A percentile compares a stretch with the other conserved stretches of the same genome.
These are phyloP conservation scores for Neofusicoccum kwambonambiense DNA, from an alignment of 2,329 filamentous ascomycete species.

Conservation along the genomic window DNA sequence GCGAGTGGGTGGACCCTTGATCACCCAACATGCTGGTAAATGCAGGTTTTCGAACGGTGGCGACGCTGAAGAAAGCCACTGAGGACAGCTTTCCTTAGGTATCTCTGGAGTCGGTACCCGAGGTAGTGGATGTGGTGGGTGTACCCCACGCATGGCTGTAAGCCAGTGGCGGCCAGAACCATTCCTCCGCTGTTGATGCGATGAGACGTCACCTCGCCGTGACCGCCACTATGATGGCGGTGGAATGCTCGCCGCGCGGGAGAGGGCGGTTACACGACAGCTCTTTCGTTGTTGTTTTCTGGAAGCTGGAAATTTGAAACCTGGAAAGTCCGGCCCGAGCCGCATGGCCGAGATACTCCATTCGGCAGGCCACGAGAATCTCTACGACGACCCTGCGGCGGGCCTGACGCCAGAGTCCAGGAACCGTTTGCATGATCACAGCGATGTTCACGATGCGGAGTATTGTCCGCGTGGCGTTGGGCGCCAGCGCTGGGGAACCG, in stretches of 20 bases:
- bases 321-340: background rate
- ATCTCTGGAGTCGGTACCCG: background rate
- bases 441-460: background rate
- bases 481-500: background rate
- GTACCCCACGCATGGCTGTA: background rate
- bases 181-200: background rate
- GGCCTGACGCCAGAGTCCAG: background rate
- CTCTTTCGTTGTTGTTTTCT: background rate
- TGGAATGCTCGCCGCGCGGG: background rate
- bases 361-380: background rate
- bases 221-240: constrained; percentile 14
- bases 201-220: background rate
- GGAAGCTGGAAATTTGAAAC: background rate
- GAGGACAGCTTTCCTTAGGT: background rate
- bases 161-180: background rate
- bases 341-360: background rate
- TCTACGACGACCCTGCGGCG: background rate
- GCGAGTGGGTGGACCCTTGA: background rate
- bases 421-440: background rate
- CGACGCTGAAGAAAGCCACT: background rate
- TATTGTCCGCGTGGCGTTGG: constrained; percentile 1
- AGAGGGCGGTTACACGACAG: background rate
- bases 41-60: background rate
- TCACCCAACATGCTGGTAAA: background rate
- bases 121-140: background rate